A percentile compares a stretch with the other conserved stretches of the same genome.
These are phyloP conservation scores for Lecanoromycetidae sp. DNA, from an alignment of 2,329 filamentous ascomycete genomes.

Conservation along the genomic window DNA sequence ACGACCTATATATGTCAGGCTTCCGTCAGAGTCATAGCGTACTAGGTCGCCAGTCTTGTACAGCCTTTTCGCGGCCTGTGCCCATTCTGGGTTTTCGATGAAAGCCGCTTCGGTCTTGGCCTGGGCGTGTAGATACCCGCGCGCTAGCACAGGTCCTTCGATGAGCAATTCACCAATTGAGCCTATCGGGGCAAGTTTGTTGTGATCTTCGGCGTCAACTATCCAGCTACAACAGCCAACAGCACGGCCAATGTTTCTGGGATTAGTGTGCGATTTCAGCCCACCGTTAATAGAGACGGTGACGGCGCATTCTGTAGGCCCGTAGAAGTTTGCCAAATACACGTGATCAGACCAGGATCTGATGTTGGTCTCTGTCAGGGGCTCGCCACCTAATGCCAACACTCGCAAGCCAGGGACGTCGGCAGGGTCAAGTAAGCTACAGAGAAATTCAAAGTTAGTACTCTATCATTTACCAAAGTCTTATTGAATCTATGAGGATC, in stretches of 20 bases:
- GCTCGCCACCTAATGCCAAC: conserved; percentile 19
- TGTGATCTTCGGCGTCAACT: conserved; percentile 6
- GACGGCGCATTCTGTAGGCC: conserved; percentile 17
- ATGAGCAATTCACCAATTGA: conserved; percentile 28
- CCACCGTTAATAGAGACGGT: conserved; percentile 6
- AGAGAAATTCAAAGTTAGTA: no score
- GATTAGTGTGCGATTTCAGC: conserved; percentile 5
- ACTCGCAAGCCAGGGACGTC: conserved; percentile 15
- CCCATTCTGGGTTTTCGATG: conserved; percentile 9
- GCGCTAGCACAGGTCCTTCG: conserved; percentile 27
- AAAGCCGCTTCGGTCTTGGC: conserved; percentile 14
- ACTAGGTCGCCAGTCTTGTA: conserved; percentile 19
- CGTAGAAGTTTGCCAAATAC: conserved; percentile 15
- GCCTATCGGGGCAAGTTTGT: conserved; percentile 23
- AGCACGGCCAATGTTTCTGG: conserved; percentile 12
- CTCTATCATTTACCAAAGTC: no score
- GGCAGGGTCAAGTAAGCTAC: conserved; percentile 17
- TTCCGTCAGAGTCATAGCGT: conserved; percentile 21
- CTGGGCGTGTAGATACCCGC: conserved; percentile 23
- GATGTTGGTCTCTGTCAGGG: conserved; percentile 16
- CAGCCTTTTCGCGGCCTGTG: no score
- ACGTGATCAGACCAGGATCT: conserved; percentile 15
- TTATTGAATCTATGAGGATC: no score
- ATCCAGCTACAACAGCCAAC: conserved; percentile 14
- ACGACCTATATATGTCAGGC: conserved; percentile 24